Conservation (phyloP, 2,329 filamentous ascomycete genomes). For the Pseudogymnoascus pannorum region DNA sequence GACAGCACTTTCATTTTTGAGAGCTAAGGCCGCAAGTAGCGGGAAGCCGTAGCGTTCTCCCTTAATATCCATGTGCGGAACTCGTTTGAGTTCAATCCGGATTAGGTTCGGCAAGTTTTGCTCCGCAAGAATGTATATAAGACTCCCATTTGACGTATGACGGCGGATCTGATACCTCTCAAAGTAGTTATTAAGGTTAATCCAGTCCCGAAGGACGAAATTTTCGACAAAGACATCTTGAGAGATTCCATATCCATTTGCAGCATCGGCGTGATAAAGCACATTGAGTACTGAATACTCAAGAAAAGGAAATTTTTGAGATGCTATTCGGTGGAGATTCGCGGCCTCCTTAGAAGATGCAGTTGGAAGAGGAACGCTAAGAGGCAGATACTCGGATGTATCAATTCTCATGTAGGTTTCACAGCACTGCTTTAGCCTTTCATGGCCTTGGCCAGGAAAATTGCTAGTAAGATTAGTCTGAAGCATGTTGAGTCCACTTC, state of each 20-base stretch:
- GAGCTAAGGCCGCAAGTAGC: conserved; percentile 32
- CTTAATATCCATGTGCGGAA: conserved; percentile 21
- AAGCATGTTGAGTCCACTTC: conserved; percentile 28
- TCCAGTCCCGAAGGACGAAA: conserved; percentile 26
- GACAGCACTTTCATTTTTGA: conserved; percentile 25
- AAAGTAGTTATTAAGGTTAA: conserved; percentile 26
- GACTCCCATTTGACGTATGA: conserved; percentile 21
- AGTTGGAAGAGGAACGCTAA: conserved; percentile 15
- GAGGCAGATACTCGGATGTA: conserved; percentile 12
- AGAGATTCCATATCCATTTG: conserved; percentile 21
- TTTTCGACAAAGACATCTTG: conserved; percentile 28
- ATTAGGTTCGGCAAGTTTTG: conserved; percentile 15
- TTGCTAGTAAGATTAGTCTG: conserved; percentile 31
- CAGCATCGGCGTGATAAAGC: conserved; percentile 34
- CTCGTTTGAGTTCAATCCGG: conserved; percentile 19
- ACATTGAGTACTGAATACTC: conserved; percentile 34
- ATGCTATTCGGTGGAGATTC: conserved; percentile 15
- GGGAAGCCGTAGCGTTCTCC: conserved; percentile 30
- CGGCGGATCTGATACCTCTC: conserved; percentile 20
- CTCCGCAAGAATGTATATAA: conserved; percentile 31
- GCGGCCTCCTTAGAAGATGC: conserved; percentile 17
- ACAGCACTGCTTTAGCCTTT: conserved; percentile 39
- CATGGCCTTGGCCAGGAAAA: conserved; percentile 32
- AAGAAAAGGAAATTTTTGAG: conserved; percentile 35
- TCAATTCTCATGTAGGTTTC: conserved; percentile 31